Base-by-base conservation (phyloP, 2,329 filamentous ascomycete genomes). In the Xylaria sp. region DNA sequence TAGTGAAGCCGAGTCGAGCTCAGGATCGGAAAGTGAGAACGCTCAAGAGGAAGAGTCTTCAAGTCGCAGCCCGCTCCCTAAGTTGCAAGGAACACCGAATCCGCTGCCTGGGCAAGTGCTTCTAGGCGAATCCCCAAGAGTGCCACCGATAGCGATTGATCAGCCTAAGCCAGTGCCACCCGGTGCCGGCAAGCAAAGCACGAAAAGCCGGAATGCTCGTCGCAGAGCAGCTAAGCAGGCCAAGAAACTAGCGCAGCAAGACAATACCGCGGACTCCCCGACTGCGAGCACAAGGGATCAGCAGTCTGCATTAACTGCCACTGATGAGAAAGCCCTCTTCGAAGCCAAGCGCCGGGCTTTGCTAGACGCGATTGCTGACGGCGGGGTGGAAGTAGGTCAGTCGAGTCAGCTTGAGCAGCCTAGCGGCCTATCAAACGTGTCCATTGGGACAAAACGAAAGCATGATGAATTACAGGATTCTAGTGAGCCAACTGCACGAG, bases 171-270 rank as follows among this genome's bases (percentile, higher is more conserved):
- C 44, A 54, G 67, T 70, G 1, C 56, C 67, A 3, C 72, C 75
- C 5, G 70, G 69, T 1, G 56, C 65, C 16, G 77, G 77, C 1
- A 66, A 78, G 45, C 66, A 69, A 0, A 71, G 63, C 29, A 84
- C 82, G 0, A 77, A 78, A 59, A 80, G 74, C 55, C 75, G 82
- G 5, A 85, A 85, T 56, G 75, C 74, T 7, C 73, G 82, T 22
- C 74, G 81, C 40, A 76, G 76, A 29, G 67, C 70, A 2, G 69
- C 70, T 2, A 74, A 75, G 50, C 64, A 66, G 18, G 63, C 67
- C 21, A 65, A 64, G 60, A 67, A 53, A 56, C 60, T 45, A 56
- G 64, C 52, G 48, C 57, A 63, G 46, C 59, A 55, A 50, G n/a
- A 24, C 6, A 11, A 17, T 8, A 19, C 21, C 13, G 20, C 52